phyloP scores from a whole-genome alignment of 768 basidiomycete species.

The Suillus clintonianus region DNA sequence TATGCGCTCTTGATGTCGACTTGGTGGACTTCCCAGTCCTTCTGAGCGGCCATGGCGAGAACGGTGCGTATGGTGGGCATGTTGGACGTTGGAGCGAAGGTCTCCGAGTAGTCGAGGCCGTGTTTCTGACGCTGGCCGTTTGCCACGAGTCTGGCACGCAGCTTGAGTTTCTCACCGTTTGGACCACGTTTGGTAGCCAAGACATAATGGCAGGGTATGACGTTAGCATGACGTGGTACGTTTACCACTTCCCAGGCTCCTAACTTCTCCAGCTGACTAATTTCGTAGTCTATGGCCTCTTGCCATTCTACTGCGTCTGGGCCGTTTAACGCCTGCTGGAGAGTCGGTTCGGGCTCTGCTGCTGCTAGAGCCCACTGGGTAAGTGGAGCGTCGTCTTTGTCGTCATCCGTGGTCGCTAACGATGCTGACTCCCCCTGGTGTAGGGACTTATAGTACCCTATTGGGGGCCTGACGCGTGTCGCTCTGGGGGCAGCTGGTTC shows the following conservation, averaged over 20 bases:
- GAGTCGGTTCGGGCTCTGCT: neutral
- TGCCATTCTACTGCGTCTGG: conserved; percentile 7
- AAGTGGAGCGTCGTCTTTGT: neutral
- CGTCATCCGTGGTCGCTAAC: neutral
- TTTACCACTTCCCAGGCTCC: conserved; percentile 26
- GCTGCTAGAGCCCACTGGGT: neutral
- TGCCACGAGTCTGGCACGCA: neutral
- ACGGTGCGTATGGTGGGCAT: conserved; percentile 10
- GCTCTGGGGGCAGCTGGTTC: neutral
- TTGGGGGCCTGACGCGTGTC: neutral
- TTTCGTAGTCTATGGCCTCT: conserved; percentile 10
- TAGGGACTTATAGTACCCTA: neutral
- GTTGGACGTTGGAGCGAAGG: conserved; percentile 12
- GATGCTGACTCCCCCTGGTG: neutral
- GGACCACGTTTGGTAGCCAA: conserved; percentile 1
- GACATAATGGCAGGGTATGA: conserved; percentile 21
- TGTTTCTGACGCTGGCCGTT: neutral
- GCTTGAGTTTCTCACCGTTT: neutral
- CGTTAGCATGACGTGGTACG: conserved; percentile 26
- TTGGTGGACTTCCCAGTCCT: conserved; percentile 12
- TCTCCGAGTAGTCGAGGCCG: conserved; percentile 24
- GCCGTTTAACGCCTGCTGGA: neutral
- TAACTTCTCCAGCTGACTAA: conserved; percentile 19
- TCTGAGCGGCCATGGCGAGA: conserved; percentile 11
- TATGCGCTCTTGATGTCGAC: conserved; percentile 17